Percentiles rank a stretch among this genome's conserved stretches.
phyloP scores from a whole-genome alignment of 495 filamentous ascomycete species.

The Penicillium canariense region DNA sequence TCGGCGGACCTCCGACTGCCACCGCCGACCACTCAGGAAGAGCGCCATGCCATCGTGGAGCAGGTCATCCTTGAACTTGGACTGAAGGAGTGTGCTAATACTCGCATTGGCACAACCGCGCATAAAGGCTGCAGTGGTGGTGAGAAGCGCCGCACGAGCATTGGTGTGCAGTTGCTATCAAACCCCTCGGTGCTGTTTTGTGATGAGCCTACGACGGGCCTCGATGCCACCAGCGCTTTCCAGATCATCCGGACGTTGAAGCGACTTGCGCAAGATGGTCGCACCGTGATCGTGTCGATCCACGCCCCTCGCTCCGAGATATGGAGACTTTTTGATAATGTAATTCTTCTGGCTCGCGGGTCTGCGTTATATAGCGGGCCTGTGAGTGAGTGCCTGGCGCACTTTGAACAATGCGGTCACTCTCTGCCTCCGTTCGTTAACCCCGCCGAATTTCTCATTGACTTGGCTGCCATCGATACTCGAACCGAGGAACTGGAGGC shows the following conservation, averaged over 20 bases:
- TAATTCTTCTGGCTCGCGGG: slow-evolving; percentile 62
- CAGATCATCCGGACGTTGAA: slow-evolving; percentile 69
- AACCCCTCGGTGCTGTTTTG: slow-evolving; percentile 74
- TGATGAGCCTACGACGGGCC: slow-evolving; percentile 73
- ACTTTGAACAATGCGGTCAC: slow-evolving; percentile 57
- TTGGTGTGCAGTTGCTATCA: slow-evolving; percentile 71
- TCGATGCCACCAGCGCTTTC: slow-evolving; percentile 74
- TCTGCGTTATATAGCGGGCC: slow-evolving; percentile 63
- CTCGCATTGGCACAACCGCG: slow-evolving; percentile 62
- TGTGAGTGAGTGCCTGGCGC: slow-evolving; percentile 48
- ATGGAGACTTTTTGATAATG: slow-evolving; percentile 68
- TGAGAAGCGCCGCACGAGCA: slow-evolving; percentile 69
- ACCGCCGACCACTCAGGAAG: slow-evolving; percentile 54
- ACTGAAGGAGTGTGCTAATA: slow-evolving; percentile 71
- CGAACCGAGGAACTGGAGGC: slow-evolving; percentile 59
- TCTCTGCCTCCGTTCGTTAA: slow-evolving; percentile 65
- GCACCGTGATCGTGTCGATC: slow-evolving; percentile 69
- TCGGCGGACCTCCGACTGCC: slow-evolving; percentile 69
- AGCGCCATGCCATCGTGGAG: slow-evolving; percentile 60
- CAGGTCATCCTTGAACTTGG: slow-evolving; percentile 72
- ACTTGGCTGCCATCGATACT: slow-evolving; percentile 68
- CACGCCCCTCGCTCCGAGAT: slow-evolving; percentile 75
- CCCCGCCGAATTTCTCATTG: slow-evolving; percentile 71
- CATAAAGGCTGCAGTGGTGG: slow-evolving; percentile 75
- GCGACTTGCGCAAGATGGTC: slow-evolving; percentile 58